A percentile compares a stretch with the other conserved stretches of the same genome.
Conservation (phyloP, 2,329 filamentous ascomycete genomes). For the Knoxdaviesia capensis region DNA sequence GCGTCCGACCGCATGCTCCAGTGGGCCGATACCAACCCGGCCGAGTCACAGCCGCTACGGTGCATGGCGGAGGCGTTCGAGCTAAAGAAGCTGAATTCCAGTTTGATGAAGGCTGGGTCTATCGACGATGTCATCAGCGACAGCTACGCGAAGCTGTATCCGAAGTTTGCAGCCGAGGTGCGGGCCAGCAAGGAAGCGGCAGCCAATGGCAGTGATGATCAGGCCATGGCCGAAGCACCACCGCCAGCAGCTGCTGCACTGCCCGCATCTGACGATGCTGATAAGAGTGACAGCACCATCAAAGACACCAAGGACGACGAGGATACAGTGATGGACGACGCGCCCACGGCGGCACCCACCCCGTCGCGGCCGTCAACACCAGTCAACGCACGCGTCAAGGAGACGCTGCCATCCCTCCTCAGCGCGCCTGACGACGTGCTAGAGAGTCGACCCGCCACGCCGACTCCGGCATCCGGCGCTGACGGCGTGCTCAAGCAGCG, state of each 20-base stretch:
- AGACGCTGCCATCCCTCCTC: too few species aligned
- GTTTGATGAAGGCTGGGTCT: constrained; percentile 62
- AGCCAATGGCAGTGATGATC: too few species aligned
- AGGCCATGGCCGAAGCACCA: too few species aligned
- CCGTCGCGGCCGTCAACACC: too few species aligned
- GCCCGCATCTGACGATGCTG: too few species aligned
- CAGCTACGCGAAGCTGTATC: constrained; percentile 24
- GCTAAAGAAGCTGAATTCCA: constrained; percentile 56
- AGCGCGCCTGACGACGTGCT: not conserved
- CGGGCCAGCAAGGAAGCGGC: constrained; percentile 17
- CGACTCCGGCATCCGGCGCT: constrained; percentile 5
- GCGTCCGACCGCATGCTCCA: constrained; percentile 30
- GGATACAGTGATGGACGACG: too few species aligned
- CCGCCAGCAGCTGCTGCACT: too few species aligned
- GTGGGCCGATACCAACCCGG: constrained; percentile 23
- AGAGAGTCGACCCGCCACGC: not conserved
- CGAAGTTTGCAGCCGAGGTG: constrained; percentile 7
- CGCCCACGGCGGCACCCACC: too few species aligned
- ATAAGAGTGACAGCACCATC: too few species aligned
- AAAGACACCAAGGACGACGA: too few species aligned
- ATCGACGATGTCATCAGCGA: constrained; percentile 93
- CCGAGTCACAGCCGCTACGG: constrained; percentile 14
- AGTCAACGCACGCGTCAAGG: too few species aligned
- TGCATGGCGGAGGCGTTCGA: constrained; percentile 39
- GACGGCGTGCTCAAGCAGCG: constrained; percentile 19